phyloP scores from a whole-genome alignment of 345 rosid genomes.

The Schrenkiella parvula region DNA sequence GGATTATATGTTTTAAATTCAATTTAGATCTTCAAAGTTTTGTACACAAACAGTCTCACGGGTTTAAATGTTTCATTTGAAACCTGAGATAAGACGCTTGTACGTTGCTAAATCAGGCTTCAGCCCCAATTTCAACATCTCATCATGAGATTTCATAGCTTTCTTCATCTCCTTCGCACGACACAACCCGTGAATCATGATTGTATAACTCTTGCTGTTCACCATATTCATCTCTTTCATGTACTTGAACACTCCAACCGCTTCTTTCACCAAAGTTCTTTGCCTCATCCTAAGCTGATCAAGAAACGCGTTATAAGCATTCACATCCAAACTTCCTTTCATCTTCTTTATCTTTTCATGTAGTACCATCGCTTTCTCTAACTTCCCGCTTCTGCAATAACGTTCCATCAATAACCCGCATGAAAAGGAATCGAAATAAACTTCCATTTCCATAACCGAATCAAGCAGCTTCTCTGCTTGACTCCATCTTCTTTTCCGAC shows the following conservation, averaged over 20 bases:
- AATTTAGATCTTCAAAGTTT: background rate
- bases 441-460: constrained; percentile 41
- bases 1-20: background rate
- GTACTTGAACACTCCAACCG: constrained; percentile 44
- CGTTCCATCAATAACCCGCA: constrained; percentile 47
- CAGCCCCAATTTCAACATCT: constrained; percentile 59
- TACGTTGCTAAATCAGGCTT: constrained; percentile 59
- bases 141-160: constrained; percentile 72
- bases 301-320: constrained; percentile 48
- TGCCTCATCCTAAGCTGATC: constrained; percentile 39
- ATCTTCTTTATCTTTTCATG: constrained; percentile 46
- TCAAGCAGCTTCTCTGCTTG: constrained; percentile 14
- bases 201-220: constrained; percentile 41
- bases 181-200: constrained; percentile 54
- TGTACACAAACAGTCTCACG: background rate
- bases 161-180: constrained; percentile 46
- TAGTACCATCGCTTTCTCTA: constrained; percentile 48
- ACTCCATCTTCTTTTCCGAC: constrained; percentile 27
- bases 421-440: constrained; percentile 41
- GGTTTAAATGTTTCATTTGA: constrained; percentile 27
- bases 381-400: constrained; percentile 46
- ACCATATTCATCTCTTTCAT: constrained; percentile 41
- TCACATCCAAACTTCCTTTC: constrained; percentile 46
- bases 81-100: constrained; percentile 52
- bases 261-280: constrained; percentile 41